Conservation (phyloP, 2,329 filamentous ascomycete genomes). For the Neurospora crassa region DNA sequence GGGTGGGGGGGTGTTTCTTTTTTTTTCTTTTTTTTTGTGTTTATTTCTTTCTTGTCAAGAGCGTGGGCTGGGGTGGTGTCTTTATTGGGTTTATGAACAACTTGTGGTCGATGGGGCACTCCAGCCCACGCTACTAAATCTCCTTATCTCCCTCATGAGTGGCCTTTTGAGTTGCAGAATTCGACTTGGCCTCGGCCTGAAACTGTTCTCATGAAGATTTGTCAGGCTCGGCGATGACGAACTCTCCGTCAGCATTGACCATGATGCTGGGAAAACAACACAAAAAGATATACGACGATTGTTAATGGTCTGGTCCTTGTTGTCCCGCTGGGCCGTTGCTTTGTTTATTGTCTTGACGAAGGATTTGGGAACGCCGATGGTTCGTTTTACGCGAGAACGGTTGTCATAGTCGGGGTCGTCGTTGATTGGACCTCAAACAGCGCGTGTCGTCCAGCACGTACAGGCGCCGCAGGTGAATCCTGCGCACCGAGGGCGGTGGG, state of each 20-base stretch:
- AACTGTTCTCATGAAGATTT: conserved; percentile 86
- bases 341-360: conserved; percentile 94
- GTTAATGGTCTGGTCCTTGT: not conserved
- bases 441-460: not conserved
- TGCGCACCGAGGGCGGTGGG: not conserved
- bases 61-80: conserved; percentile 50
- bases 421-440: conserved; percentile 65
- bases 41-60: not conserved
- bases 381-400: conserved; percentile 85
- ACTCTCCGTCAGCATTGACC: conserved; percentile 96
- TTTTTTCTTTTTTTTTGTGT: too few species aligned
- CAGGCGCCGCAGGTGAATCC: not conserved
- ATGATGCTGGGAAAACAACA: conserved; percentile 62
- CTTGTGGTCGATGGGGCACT: conserved; percentile 94
- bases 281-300: not conserved
- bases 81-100: conserved; percentile 98
- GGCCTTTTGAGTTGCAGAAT: not conserved
- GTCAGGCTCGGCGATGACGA: conserved; percentile 92
- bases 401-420: conserved; percentile 94
- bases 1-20: too few species aligned
- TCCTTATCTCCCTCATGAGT: conserved; percentile 53
- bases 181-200: conserved; percentile 19
- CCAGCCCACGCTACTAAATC: conserved; percentile 75
- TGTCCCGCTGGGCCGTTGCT: not conserved
- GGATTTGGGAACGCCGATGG: conserved; percentile 93